Base-by-base conservation (phyloP, 345 rosid species). In the Boechera stricta region DNA sequence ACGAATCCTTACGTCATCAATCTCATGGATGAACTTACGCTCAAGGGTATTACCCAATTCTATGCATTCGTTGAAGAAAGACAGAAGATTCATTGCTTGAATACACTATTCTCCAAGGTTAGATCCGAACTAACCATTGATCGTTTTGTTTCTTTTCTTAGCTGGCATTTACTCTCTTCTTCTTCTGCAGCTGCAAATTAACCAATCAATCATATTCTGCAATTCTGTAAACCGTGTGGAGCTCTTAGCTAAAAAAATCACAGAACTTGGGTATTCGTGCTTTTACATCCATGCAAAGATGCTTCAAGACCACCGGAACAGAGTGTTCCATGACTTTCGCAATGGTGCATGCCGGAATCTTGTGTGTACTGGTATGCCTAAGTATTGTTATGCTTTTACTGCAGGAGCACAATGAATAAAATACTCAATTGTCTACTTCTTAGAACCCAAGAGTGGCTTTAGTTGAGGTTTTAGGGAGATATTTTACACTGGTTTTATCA, bases 281-380 rank as follows among this genome's bases (percentile, higher is more conserved):
- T 92, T 92, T 76, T 92, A 92, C 73, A 92, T 92, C 49, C 98
- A 92, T 80, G 96, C 98, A 36, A 92, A 92, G 83, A 92, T 92
- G 98, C 87, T 92, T 85, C 98, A 92, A 81, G 98, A 92, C 77
- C 98, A 92, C 81, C 96, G 98, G 41, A 92, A 92, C 81, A 84
- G 98, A 82, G 98, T 92, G 59, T 92, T 92, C 79, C 98, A 92
- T 80, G 96, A 92, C 75, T 92, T 92, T 80, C 98, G 98, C 77
- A 92, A 92, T 79, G 98, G 98, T 62, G 98, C 98, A 83, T 92
- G 98, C 85, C 87, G 98, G 81, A 92, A 92, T 81, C 96, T 92
- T 81, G 98, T 92, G 81, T 92, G 98, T 61, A 92, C 98, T 64
- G 98, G 98, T 92, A 84, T 72, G 85, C 48, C 69, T 15, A 18